Percentiles rank a stretch among this genome's conserved stretches.
These are phyloP conservation scores for Pelargonium australe DNA, from an alignment of 441 rosid species.

Conservation along the genomic window DNA sequence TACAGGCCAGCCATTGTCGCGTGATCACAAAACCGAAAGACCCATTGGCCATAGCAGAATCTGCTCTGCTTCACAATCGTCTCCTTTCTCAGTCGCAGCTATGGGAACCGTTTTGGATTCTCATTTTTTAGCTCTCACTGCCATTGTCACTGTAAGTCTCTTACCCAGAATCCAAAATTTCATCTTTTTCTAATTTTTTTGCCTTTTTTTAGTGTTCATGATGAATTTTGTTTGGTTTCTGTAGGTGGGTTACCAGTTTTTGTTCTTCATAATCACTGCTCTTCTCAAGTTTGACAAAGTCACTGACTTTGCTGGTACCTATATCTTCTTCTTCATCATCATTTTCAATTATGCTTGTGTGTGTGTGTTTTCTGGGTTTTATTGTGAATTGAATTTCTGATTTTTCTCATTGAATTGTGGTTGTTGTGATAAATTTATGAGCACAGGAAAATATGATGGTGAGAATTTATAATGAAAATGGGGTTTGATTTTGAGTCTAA, in stretches of 20 bases:
- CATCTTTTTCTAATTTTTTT: not conserved
- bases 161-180: not conserved
- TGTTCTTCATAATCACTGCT: conserved; percentile 78
- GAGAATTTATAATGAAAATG: not conserved
- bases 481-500: not conserved
- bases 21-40: not conserved
- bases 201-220: not conserved
- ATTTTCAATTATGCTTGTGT: no score
- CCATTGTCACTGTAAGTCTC: conserved; percentile 50
- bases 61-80: not conserved
- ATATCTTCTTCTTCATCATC: not conserved
- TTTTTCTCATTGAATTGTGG: not conserved
- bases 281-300: conserved; percentile 82
- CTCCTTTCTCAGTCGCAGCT: not conserved
- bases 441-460: not conserved
- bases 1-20: not conserved
- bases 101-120: conserved; percentile 77
- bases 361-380: conserved; percentile 1
- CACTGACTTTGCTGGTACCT: conserved; percentile 86
- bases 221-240: conserved; percentile 11
- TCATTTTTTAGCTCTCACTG: conserved; percentile 71
- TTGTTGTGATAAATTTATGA: not conserved
- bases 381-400: not conserved
- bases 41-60: not conserved
- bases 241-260: conserved; percentile 71